Percentiles rank a stretch among this genome's conserved stretches.
These are phyloP conservation scores for Gaertneriomyces semiglobifer DNA, from an alignment of 192 early-diverging fungal genomes.

Conservation along the genomic window DNA sequence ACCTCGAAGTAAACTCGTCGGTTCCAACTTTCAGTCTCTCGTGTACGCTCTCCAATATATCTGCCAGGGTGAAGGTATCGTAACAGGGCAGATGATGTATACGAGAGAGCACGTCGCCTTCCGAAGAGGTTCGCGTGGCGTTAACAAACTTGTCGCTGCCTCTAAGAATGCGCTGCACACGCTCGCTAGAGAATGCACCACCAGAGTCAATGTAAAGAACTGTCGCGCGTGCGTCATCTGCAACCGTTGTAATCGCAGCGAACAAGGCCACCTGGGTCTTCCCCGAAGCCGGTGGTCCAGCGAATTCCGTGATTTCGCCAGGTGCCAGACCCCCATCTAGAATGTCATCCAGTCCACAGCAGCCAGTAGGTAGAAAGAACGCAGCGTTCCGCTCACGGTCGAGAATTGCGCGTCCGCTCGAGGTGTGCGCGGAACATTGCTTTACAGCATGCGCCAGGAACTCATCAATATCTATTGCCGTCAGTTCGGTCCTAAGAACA, in stretches of 20 bases:
- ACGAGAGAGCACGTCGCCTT: not conserved
- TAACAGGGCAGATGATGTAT: slow-evolving; percentile 13
- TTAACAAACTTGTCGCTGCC: slow-evolving; percentile 19
- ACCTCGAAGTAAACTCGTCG: not conserved
- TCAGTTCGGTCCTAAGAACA: too few species aligned
- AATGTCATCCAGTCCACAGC: slow-evolving; percentile 17
- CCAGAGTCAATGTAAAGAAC: slow-evolving; percentile 26
- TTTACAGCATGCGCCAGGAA: too few species aligned
- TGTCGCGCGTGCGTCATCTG: slow-evolving; percentile 5
- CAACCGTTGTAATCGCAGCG: slow-evolving; percentile 10
- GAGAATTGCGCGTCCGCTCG: too few species aligned
- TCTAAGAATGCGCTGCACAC: slow-evolving; percentile 3
- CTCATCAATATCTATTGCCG: too few species aligned
- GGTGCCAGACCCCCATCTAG: slow-evolving; percentile 11
- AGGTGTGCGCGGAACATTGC: too few species aligned
- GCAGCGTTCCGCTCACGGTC: too few species aligned
- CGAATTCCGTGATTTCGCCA: slow-evolving; percentile 25
- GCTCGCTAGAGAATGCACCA: slow-evolving; percentile 14
- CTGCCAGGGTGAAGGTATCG: slow-evolving; percentile 17
- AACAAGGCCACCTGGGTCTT: slow-evolving; percentile 31
- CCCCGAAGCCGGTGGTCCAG: slow-evolving; percentile 20
- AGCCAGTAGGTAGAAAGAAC: too few species aligned
- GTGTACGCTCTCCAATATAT: slow-evolving; percentile 18
- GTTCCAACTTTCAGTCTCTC: slow-evolving; percentile 1
- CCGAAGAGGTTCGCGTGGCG: not conserved